Conservation (phyloP, 1,284 basidiomycete genomes). For the Leccinum pallidistipes region DNA sequence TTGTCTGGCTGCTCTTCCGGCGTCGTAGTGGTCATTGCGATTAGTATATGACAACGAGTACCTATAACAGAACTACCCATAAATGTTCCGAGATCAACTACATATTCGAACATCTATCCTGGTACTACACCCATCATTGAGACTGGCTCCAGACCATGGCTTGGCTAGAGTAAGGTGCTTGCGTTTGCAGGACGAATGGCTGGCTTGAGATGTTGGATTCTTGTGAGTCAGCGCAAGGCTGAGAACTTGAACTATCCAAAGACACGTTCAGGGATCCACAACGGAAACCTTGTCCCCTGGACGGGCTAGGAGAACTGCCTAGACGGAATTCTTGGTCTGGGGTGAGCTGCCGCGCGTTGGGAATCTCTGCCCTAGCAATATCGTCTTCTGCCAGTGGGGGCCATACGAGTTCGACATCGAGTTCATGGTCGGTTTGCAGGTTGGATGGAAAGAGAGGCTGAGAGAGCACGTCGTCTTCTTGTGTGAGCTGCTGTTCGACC, state of each 20-base stretch:
- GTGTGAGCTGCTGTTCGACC: constrained; percentile 34
- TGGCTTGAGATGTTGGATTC: constrained; percentile 17
- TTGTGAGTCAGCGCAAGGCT: constrained; percentile 18
- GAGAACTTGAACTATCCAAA: constrained; percentile 3
- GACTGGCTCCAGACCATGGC: constrained; percentile 18
- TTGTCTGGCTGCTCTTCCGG: constrained; percentile 13
- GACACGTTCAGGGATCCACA: constrained; percentile 26
- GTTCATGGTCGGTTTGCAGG: constrained; percentile 7
- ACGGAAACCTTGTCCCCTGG: constrained; percentile 19
- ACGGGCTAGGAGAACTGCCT: constrained; percentile 3
- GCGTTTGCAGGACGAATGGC: constrained; percentile 43
- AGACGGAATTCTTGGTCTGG: not conserved
- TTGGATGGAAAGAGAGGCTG: constrained; percentile 4
- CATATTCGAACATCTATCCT: not conserved
- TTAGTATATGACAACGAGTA: constrained; percentile 1
- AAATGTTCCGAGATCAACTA: not conserved
- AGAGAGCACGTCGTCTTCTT: constrained; percentile 19
- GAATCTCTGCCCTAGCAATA: not conserved
- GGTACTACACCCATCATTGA: constrained; percentile 10
- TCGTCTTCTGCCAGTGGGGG: constrained; percentile 22
- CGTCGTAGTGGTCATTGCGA: constrained; percentile 16
- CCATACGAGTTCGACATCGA: constrained; percentile 29
- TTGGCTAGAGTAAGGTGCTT: constrained; percentile 54
- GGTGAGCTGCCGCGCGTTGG: not conserved
- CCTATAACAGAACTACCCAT: constrained; percentile 18